Conservation (phyloP, 768 basidiomycete species). For the Boletus sensibilis region DNA sequence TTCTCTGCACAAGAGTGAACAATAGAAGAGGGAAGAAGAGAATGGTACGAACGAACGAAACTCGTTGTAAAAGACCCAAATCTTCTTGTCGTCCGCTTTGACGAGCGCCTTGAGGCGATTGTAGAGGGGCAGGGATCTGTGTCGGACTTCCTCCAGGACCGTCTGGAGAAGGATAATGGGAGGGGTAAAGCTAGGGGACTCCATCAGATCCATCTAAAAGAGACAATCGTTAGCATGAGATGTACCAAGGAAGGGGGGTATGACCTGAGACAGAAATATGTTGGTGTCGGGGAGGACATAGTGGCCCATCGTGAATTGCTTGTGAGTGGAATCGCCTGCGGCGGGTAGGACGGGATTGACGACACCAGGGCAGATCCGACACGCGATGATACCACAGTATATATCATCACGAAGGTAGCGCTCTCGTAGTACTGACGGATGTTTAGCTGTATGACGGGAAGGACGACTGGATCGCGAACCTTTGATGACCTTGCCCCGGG, state of each 20-base stretch:
- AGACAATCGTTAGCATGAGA: conserved; percentile 1
- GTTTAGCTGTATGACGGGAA: not conserved
- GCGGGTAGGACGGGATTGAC: conserved; percentile 52
- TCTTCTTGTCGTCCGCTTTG: conserved; percentile 80
- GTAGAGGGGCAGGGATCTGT: conserved; percentile 88
- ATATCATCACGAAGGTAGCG: conserved; percentile 93
- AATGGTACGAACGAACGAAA: conserved; percentile 63
- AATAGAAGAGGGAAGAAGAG: not conserved
- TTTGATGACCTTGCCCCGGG: conserved; percentile 90
- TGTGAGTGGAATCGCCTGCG: conserved; percentile 57
- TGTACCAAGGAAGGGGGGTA: not conserved
- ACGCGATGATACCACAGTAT: conserved; percentile 76
- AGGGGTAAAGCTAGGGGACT: conserved; percentile 67
- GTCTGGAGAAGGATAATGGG: conserved; percentile 93
- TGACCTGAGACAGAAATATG: conserved; percentile 82
- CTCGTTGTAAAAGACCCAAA: conserved; percentile 87
- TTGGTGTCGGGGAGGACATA: conserved; percentile 94
- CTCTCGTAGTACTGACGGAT: conserved; percentile 75
- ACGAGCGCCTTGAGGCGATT: conserved; percentile 87
- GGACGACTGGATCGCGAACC: conserved; percentile 42
- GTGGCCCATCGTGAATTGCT: conserved; percentile 62
- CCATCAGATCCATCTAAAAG: conserved; percentile 87
- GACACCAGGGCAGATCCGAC: conserved; percentile 54
- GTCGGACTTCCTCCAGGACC: conserved; percentile 93
- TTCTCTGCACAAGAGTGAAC: conserved; percentile 47